These are phyloP conservation scores for Podaxis mareebaensis DNA, from an alignment of 768 basidiomycete species.

Conservation along the genomic window DNA sequence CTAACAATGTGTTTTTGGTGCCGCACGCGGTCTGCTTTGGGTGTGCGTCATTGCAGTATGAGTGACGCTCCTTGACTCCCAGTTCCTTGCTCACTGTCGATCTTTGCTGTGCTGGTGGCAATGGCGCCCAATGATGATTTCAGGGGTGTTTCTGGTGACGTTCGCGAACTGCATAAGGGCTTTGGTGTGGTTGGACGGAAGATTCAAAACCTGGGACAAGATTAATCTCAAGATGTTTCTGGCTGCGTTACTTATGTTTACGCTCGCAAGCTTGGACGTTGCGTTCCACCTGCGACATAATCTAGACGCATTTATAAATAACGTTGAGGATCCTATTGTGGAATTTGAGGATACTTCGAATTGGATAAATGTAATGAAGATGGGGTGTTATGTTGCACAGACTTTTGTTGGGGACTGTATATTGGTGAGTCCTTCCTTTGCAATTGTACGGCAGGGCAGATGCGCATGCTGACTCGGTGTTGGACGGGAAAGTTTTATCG, in stretches of 20 bases:
- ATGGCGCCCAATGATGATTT: not conserved
- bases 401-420: conserved; percentile 45
- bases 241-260: conserved; percentile 38
- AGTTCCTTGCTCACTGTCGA: not conserved
- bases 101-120: not conserved
- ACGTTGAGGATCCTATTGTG: conserved; percentile 31
- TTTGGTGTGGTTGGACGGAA: conserved; percentile 31
- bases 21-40: not conserved
- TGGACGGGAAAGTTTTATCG: conserved; percentile 32
- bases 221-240: conserved; percentile 37
- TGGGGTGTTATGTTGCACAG: conserved; percentile 40
- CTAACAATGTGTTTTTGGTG: not conserved
- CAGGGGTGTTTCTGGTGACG: conserved; percentile 38
- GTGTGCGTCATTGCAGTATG: not conserved
- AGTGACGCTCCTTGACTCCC: not conserved
- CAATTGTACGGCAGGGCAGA: not conserved
- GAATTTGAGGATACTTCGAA: conserved; percentile 35
- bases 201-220: conserved; percentile 25
- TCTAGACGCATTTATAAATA: conserved; percentile 41
- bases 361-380: conserved; percentile 45
- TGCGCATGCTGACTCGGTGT: not conserved
- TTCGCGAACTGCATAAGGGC: conserved; percentile 35
- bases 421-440: conserved; percentile 30
- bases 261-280: conserved; percentile 41
- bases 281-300: conserved; percentile 42